Percentiles rank a stretch among this genome's conserved stretches.
Evolutionary conservation across 768 basidiomycete genomes (phyloP).

Genomic region (Mrakia blollopis): DNA sequence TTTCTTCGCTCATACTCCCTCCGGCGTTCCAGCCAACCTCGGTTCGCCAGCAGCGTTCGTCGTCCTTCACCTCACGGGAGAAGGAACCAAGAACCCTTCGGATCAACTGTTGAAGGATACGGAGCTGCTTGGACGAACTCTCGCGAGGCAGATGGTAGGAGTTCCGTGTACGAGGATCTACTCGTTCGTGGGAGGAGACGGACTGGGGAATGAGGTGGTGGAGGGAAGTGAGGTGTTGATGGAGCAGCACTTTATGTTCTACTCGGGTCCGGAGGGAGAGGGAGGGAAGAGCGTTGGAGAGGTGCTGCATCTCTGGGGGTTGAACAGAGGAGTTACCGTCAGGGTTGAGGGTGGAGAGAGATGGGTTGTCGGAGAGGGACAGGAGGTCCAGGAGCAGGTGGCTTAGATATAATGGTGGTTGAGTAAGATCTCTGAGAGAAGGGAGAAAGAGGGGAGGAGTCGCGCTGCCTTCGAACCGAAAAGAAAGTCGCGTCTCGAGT

Average conservation of each 20-base stretch:
- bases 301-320: conserved; percentile 56
- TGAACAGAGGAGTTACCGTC: conserved; percentile 49
- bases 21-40: conserved; percentile 21
- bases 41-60: conserved; percentile 27
- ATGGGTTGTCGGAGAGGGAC: conserved; percentile 47
- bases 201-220: conserved; percentile 37
- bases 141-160: conserved; percentile 81
- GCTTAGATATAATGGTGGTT: neutral
- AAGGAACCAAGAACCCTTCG: conserved; percentile 1
- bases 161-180: conserved; percentile 56
- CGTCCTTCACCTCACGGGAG: conserved; percentile 28
- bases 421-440: no score
- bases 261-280: conserved; percentile 35
- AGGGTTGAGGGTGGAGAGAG: conserved; percentile 43
- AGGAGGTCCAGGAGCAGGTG: conserved; percentile 29
- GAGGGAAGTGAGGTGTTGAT: conserved; percentile 58
- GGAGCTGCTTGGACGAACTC: conserved; percentile 60
- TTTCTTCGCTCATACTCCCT: conserved; percentile 26
- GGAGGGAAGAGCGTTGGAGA: conserved; percentile 41
- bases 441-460: no score
- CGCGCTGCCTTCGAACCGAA: no score
- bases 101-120: conserved; percentile 48
- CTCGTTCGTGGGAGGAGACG: conserved; percentile 46
- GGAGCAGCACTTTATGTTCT: conserved; percentile 61
- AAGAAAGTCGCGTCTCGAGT: no score